A percentile compares a stretch with the other conserved stretches of the same genome.
These are phyloP conservation scores for Volutella citrinella DNA, from an alignment of 2,329 filamentous ascomycete genomes.

Conservation along the genomic window DNA sequence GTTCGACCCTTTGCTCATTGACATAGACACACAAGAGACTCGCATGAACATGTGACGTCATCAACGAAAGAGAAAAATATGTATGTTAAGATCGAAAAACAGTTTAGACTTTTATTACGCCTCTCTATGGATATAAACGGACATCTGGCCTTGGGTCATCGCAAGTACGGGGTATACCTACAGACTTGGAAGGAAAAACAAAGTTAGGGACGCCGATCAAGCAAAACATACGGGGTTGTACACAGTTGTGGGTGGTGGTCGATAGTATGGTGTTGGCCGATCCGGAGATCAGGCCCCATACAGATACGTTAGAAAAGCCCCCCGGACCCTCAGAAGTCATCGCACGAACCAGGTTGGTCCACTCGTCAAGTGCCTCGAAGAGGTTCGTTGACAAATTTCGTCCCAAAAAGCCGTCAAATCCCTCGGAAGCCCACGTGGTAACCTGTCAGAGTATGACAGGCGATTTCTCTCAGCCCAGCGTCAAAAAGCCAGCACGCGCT, in stretches of 20 bases:
- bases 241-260: too few relatives aligned
- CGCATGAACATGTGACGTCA: too few relatives aligned
- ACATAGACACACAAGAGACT: too few relatives aligned
- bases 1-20: neutral
- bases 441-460: constrained; percentile 20
- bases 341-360: constrained; percentile 32
- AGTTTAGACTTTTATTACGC: constrained; percentile 27
- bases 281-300: constrained; percentile 11
- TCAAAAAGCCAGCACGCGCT: constrained; percentile 34
- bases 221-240: neutral
- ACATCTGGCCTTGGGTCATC: constrained; percentile 15
- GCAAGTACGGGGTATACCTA: constrained; percentile 25
- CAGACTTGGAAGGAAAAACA: constrained; percentile 13
- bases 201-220: constrained; percentile 9
- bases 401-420: constrained; percentile 36
- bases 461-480: constrained; percentile 25
- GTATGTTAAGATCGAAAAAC: constrained; percentile 11
- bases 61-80: neutral
- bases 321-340: constrained; percentile 38
- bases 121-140: constrained; percentile 18
- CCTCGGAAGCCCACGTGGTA: constrained; percentile 38
- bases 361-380: constrained; percentile 15
- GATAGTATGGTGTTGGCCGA: neutral
- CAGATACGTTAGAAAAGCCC: constrained; percentile 28
- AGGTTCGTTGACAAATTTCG: constrained; percentile 18